A percentile compares a stretch with the other conserved stretches of the same genome.
Conservation (phyloP, 108 stramenopile genomes). For the Cyclotella atomus region DNA sequence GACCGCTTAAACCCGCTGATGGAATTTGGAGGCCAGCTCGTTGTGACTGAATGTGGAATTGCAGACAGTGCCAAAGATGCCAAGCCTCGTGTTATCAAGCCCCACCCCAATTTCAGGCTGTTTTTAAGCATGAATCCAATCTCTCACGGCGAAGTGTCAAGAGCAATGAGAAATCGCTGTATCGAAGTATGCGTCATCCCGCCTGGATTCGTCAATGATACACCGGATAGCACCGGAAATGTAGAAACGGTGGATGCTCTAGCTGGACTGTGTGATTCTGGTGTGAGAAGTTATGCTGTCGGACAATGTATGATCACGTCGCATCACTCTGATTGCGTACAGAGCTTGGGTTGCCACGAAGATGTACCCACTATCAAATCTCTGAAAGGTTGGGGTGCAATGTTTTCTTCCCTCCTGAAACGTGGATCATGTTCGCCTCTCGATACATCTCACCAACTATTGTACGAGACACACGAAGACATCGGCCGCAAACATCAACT, state of each 20-base stretch:
- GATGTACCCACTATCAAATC: slow-evolving; percentile 41
- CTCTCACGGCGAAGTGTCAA: slow-evolving; percentile 92
- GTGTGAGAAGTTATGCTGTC: slow-evolving; percentile 30
- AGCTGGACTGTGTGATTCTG: slow-evolving; percentile 37
- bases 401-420: slow-evolving; percentile 40
- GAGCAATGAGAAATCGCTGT: slow-evolving; percentile 99
- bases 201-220: slow-evolving; percentile 5
- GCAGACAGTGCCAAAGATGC: slow-evolving; percentile 47
- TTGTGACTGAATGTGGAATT: slow-evolving; percentile 92
- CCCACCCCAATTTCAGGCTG: slow-evolving; percentile 94
- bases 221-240: slow-evolving; percentile 1
- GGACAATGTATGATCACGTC: slow-evolving; percentile 32
- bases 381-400: slow-evolving; percentile 45
- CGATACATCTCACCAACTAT: slow-evolving; percentile 26
- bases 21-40: slow-evolving; percentile 92
- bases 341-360: slow-evolving; percentile 33
- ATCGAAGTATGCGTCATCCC: slow-evolving; percentile 86
- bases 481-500: neutral
- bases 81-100: slow-evolving; percentile 72
- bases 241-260: slow-evolving; percentile 42
- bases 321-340: slow-evolving; percentile 31
- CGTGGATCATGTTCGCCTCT: slow-evolving; percentile 46
- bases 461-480: slow-evolving; percentile 44
- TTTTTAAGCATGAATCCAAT: slow-evolving; percentile 92
- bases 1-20: slow-evolving; percentile 97